Evolutionary conservation across 345 rosid species (phyloP).

Genomic region (Populus simonii): DNA sequence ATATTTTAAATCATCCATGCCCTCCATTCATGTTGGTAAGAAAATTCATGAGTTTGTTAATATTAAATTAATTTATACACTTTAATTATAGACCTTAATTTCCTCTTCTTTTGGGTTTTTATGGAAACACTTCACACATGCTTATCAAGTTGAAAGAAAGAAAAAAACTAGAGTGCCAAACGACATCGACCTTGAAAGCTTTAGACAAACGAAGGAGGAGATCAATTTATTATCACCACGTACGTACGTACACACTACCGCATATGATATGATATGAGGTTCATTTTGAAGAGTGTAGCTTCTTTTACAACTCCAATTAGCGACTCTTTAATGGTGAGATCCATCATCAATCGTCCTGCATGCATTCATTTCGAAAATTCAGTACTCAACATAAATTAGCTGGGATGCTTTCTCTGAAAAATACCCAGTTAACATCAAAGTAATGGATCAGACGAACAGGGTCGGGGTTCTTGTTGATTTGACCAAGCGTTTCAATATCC

Average conservation of each 20-base stretch:
- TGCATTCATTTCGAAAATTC: slow-evolving; percentile 1
- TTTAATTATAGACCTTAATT: no score
- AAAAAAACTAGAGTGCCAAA: background rate
- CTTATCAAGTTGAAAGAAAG: background rate
- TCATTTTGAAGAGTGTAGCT: background rate
- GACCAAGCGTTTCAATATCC: background rate
- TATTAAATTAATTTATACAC: no score
- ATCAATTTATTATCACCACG: background rate
- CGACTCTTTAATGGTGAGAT: background rate
- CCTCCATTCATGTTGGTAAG: no score
- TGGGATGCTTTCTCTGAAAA: background rate
- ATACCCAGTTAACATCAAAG: background rate
- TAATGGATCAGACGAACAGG: no score
- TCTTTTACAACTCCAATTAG: background rate
- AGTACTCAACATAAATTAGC: background rate
- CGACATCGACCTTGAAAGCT: background rate
- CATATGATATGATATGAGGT: no score
- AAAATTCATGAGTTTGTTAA: no score
- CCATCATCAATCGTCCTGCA: slow-evolving; percentile 22
- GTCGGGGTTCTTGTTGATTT: background rate
- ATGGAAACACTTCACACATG: background rate
- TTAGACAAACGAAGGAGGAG: background rate
- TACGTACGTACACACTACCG: background rate
- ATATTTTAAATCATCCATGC: no score
- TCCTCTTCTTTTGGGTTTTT: background rate